These are phyloP conservation scores for Pulveroboletus sp. DNA, from an alignment of 768 basidiomycete genomes.

Conservation along the genomic window DNA sequence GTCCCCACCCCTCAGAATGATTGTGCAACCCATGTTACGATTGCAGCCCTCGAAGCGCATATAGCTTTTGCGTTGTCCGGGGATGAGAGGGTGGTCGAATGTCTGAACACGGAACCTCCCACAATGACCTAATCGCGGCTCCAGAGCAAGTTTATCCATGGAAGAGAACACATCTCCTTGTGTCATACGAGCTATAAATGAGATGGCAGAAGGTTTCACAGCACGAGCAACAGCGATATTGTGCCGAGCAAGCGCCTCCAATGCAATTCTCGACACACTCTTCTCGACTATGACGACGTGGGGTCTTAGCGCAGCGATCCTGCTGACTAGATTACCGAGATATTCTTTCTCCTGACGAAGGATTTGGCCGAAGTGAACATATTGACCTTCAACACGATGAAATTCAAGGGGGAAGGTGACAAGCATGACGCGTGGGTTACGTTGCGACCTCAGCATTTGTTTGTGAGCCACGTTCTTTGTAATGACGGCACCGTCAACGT, in stretches of 20 bases:
- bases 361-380: constrained; percentile 88
- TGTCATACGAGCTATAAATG: constrained; percentile 88
- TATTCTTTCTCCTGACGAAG: constrained; percentile 92
- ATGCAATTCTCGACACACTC: constrained; percentile 83
- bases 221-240: constrained; percentile 88
- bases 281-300: constrained; percentile 91
- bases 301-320: constrained; percentile 87
- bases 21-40: constrained; percentile 90
- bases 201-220: constrained; percentile 84
- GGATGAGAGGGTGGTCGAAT: constrained; percentile 90
- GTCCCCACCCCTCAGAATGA: constrained; percentile 85
- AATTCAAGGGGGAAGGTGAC: constrained; percentile 95
- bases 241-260: constrained; percentile 79
- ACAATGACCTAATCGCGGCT: constrained; percentile 88
- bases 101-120: constrained; percentile 83
- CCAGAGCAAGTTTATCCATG: constrained; percentile 87
- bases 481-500: constrained; percentile 93
- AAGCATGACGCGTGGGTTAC: constrained; percentile 92
- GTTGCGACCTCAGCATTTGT: constrained; percentile 77
- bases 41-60: constrained; percentile 98
- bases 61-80: constrained; percentile 90
- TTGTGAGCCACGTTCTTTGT: constrained; percentile 98
- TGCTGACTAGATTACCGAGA: constrained; percentile 77
- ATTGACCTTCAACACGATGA: constrained; percentile 86
- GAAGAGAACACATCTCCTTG: constrained; percentile 94